A percentile compares a stretch with the other conserved stretches of the same genome.
These are phyloP conservation scores for Phytophthora agathidicida DNA, from an alignment of 352 stramenopile genomes.

Conservation along the genomic window DNA sequence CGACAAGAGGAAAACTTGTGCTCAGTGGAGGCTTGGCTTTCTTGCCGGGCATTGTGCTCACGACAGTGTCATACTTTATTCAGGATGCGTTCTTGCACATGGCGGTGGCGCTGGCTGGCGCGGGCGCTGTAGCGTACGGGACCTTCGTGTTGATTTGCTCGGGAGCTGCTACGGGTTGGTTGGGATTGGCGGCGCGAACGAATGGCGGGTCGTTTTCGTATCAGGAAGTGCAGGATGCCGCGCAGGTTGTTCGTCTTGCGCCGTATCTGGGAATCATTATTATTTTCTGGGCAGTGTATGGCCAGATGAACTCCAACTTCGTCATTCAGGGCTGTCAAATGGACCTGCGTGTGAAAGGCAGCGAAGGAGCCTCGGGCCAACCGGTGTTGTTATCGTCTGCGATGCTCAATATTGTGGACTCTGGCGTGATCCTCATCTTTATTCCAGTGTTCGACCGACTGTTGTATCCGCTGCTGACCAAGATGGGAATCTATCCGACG, in stretches of 20 bases:
- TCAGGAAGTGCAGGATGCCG: constrained; percentile 71
- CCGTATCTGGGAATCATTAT: constrained; percentile 87
- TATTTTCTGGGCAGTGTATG: constrained; percentile 88
- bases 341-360: constrained; percentile 74
- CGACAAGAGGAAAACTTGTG: constrained; percentile 67
- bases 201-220: constrained; percentile 65
- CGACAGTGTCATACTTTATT: constrained; percentile 83
- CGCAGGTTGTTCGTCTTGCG: constrained; percentile 78
- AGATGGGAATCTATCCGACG: constrained; percentile 72
- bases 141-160: constrained; percentile 74
- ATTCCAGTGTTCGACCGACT: constrained; percentile 89
- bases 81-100: constrained; percentile 63
- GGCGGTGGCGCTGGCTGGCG: constrained; percentile 57
- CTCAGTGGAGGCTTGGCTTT: constrained; percentile 78
- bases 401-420: constrained; percentile 90
- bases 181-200: constrained; percentile 45
- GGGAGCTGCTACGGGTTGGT: constrained; percentile 66
- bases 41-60: constrained; percentile 75
- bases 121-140: constrained; percentile 65
- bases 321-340: constrained; percentile 91
- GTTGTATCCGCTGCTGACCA: constrained; percentile 79
- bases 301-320: constrained; percentile 86
- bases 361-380: constrained; percentile 17
- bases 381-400: constrained; percentile 80
- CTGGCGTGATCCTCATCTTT: constrained; percentile 89